These are phyloP conservation scores for Exophiala oligosperma DNA, from an alignment of 2,329 filamentous ascomycete species.

Conservation along the genomic window DNA sequence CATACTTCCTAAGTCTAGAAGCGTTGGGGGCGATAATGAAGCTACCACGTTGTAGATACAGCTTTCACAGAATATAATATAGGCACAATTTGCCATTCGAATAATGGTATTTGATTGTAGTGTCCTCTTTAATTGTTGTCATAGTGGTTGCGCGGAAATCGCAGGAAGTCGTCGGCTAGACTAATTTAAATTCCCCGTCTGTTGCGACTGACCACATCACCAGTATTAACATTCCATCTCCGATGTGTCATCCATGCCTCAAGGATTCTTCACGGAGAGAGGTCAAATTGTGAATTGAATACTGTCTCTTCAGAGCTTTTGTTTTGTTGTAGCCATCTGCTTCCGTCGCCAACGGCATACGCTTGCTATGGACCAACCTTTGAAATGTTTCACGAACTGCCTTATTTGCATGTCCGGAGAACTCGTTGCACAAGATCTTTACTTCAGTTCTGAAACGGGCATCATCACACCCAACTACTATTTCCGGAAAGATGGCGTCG, in stretches of 20 bases:
- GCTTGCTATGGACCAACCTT: conserved; percentile 13
- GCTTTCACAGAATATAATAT: too few species aligned
- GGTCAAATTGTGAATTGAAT: too few species aligned
- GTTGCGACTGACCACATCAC: neutral
- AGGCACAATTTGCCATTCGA: too few species aligned
- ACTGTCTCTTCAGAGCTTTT: neutral
- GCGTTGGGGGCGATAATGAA: too few species aligned
- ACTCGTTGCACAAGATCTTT: conserved; percentile 24
- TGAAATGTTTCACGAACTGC: conserved; percentile 27
- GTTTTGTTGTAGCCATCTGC: neutral
- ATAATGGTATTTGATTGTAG: too few species aligned
- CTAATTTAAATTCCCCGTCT: too few species aligned
- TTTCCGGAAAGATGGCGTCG: conserved; percentile 23
- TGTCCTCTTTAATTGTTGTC: too few species aligned
- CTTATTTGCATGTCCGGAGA: conserved; percentile 23
- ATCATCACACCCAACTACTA: conserved; percentile 27
- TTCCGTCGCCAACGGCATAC: neutral
- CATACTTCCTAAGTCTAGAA: too few species aligned
- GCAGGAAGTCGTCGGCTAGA: too few species aligned
- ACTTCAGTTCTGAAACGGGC: conserved; percentile 21
- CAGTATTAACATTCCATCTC: too few species aligned
- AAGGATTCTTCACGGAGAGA: neutral
- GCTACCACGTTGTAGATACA: too few species aligned
- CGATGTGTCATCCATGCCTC: neutral
- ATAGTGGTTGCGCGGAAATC: too few species aligned